Evolutionary conservation across 164 flowering plant species (phyloP), one percentile per base, ranked within the genome.

Genomic region (Umbellularia californica): DNA sequence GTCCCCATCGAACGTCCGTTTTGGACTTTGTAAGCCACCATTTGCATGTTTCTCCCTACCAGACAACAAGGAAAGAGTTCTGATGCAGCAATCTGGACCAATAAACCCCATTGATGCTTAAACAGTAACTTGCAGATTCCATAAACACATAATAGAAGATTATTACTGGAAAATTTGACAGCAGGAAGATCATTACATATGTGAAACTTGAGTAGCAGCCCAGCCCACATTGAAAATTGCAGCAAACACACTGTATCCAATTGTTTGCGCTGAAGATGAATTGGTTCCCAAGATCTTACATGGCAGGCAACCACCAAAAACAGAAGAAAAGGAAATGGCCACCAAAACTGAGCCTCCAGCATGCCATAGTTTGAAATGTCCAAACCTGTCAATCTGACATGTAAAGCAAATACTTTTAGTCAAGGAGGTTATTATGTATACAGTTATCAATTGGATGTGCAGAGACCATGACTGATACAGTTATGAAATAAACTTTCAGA

Each of bases 131-230:
- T n/a, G 63, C 64, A 75, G 41, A 20, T 55, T 55, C n/a, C 13
- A 14, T 15, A 52, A 68, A 55, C 12, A 69, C 4, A 17, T 63
- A 25, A 70, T 65, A 41, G 50, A 60, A 13, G 22, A 72, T 7
- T 12, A 23, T 41, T 66, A 71, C 3, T 27, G 30, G 68, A 17
- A 65, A 66, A 6, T 30, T 22, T 41, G 25, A 70, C n/a, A 24
- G 71, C n/a, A 77, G 72, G 75, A 78, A 72, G 76, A 15, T 78
- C 6, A 68, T 84, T 89, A 95, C 98, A 95, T 93, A 81, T 95
- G 99, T 73, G 99, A 90, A 70, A 95, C 94, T 82, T 95, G 99
- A 77, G 97, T 85, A 75, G 93, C 95, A 81, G 99, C 97, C 97
- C 97, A 95, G 28, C 99, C 99, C 19, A 92, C 78, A 81, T 92